Percentiles rank a stretch among this genome's conserved stretches.
Conservation (phyloP, 495 filamentous ascomycete genomes). For the Sordaria brevicollis region DNA sequence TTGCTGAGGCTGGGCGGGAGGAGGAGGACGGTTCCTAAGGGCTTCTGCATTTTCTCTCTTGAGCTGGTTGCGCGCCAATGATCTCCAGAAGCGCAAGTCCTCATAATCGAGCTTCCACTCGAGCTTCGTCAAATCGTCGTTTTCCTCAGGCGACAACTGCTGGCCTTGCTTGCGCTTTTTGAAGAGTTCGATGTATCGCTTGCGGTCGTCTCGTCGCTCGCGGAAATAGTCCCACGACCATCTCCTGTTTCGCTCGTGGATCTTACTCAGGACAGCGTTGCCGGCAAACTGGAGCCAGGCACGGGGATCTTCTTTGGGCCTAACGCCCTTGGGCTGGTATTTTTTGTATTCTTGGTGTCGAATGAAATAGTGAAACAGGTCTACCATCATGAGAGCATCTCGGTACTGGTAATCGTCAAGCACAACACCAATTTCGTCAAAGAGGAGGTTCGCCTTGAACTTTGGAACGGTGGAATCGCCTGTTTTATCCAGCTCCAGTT, state of each 20-base stretch:
- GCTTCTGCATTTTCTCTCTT: constrained; percentile 87
- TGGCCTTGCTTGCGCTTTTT: constrained; percentile 83
- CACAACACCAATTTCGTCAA: constrained; percentile 92
- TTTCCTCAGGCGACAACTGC: constrained; percentile 56
- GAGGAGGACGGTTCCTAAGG: constrained; percentile 34
- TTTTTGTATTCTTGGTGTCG: constrained; percentile 96
- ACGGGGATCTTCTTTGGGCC: constrained; percentile 78
- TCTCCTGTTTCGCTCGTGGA: constrained; percentile 78
- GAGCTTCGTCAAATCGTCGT: constrained; percentile 58
- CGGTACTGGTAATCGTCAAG: constrained; percentile 95
- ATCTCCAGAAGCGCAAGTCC: constrained; percentile 94
- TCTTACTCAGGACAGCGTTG: constrained; percentile 78
- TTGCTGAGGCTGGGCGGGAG: constrained; percentile 39
- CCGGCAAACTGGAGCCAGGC: constrained; percentile 90
- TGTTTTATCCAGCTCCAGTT: constrained; percentile 86
- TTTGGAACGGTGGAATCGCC: constrained; percentile 70
- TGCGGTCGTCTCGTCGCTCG: constrained; percentile 82
- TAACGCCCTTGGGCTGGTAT: constrained; percentile 70
- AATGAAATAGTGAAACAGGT: constrained; percentile 96
- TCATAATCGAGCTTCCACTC: constrained; percentile 90
- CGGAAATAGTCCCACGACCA: constrained; percentile 95
- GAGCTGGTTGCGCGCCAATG: constrained; percentile 84
- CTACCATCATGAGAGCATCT: constrained; percentile 92
- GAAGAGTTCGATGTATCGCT: constrained; percentile 84
- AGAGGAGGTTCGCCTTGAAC: constrained; percentile 81